Base-by-base conservation (phyloP, 345 rosid species). In the Xanthoceras sorbifolium region DNA sequence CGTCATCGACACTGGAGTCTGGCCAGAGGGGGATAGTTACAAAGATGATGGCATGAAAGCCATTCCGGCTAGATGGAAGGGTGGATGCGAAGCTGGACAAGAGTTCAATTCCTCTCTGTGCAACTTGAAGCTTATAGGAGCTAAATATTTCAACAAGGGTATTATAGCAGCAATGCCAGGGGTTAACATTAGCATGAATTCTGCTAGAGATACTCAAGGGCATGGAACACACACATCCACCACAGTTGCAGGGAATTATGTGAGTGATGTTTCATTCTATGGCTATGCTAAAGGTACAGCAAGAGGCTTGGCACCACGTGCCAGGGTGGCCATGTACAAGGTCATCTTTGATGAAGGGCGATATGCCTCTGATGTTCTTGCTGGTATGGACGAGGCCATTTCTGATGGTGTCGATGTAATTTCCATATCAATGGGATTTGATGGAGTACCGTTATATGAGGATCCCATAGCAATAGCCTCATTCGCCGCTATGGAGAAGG, bases 71-170 rank as follows among this genome's bases (percentile, higher is more conserved):
- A 72, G 72, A 64, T 82, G 85, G 85, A 79, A 67, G 40, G 83
- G 83, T 2, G 48, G n/a, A 48, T 82, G 80, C 67, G 67, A 76
- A 73, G 64, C 11, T 6, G 85, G 85, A 76, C 75, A 79, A 23
- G 64, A 82, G n/a, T 82, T 82, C 57, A 52, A 62, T 44, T 52
- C 82, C 34, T 79, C 83, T 6, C 20, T 79, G 64, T 82, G 80
- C 14, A 82, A 82, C 66, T 48, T 9, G 12, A 79, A 79, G 78
- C 77, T 82, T 3, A 76, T 79, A 54, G 91, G 89, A 67, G 91
- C 89, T 72, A 80, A 87, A 23, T 86, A 81, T 61, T 88, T 81
- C 74, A 74, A 86, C 77, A 88, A 85, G 62, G 89, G 87, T 8
- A 74, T 80, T 6, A 0, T 78, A 3, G 80, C 82, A 2, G 62